Base-by-base conservation (phyloP, 2,329 filamentous ascomycete species). In the Elsinoe batatas region DNA sequence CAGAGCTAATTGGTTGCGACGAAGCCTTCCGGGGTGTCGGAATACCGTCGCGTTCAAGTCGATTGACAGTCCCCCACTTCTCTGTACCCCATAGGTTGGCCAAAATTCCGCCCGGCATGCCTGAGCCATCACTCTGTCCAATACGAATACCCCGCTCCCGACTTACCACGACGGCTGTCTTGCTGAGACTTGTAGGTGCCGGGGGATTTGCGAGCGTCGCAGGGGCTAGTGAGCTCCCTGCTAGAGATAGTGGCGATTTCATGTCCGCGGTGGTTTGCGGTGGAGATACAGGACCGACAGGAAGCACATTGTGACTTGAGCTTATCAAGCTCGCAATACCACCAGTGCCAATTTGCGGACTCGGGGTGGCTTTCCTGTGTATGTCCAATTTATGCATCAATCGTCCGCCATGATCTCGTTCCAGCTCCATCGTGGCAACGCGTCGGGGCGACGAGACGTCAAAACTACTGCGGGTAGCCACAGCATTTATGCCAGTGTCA, bases 371-470 rank as follows among this genome's bases (percentile, higher is more conserved):
- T 67, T 91, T 94, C 61, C 91, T 83, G 68, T 94, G 88, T 57
- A 95, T 76, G 69, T 96, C 91, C 43, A 96, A 79, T 69, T 90
- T 95, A 68, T 94, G 88, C 68, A 96, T 96, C 60, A 97, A 89
- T 58, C 91, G 83, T 17, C 88, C 82, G 7, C 88, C 87, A 68
- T 93, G 89, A 58, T 94, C 90, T 59, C 87, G 80, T 13, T 66
- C 63, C n/a, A 68, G 64, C 13, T 80, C 79, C 7, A 75, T 59
- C n/a, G 70, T 74, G 42, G 78, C 79, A 3, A 74, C 72, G 46
- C 66, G 61, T 35, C 67, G 62, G 7, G 62, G 60, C 26, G 56
- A 36, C 18, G 42, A 57, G 51, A 88, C 74, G 67, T 97, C 91
- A 61, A 87, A 82, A 69, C 88, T 95, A 58, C 79, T 77, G 54